Conservation (phyloP, 73 alveolate species). For the Symbiodinium natans region DNA sequence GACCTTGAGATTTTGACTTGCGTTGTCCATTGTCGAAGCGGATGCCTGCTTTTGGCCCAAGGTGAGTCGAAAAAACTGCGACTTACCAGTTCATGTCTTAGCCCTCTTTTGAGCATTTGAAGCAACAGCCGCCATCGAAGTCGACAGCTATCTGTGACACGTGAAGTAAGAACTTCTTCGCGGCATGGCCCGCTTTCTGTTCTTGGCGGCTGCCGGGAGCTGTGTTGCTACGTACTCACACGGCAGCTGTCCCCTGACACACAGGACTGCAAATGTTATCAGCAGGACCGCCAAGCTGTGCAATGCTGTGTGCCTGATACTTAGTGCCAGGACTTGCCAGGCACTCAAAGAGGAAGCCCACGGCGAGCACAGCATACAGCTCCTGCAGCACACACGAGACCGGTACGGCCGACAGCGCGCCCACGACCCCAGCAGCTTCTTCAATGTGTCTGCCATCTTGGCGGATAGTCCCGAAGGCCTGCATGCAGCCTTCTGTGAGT, state of each 20-base stretch:
- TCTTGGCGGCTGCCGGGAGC: background rate
- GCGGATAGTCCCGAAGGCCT: background rate
- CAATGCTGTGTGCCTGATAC: background rate
- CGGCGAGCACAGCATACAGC: background rate
- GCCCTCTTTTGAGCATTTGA: too few species aligned
- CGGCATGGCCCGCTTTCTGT: too few species aligned
- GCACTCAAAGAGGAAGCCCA: background rate
- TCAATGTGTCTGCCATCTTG: background rate
- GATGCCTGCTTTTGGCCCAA: background rate
- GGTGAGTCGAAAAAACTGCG: background rate
- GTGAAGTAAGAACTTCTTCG: too few species aligned
- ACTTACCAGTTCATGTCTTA: background rate
- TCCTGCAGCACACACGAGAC: background rate
- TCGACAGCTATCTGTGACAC: too few species aligned
- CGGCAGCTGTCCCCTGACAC: too few species aligned
- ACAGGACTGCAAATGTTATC: too few species aligned
- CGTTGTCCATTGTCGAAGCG: too few species aligned
- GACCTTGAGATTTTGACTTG: too few species aligned
- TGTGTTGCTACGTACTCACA: background rate
- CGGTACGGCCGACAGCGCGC: background rate
- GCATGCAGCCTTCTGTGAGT: too few species aligned
- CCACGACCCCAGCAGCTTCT: background rate
- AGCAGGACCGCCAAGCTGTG: background rate
- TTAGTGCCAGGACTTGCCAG: background rate
- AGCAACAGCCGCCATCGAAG: too few species aligned